Base-by-base conservation (phyloP, 1,284 basidiomycete genomes). In the Laetiporus sulphureus region DNA sequence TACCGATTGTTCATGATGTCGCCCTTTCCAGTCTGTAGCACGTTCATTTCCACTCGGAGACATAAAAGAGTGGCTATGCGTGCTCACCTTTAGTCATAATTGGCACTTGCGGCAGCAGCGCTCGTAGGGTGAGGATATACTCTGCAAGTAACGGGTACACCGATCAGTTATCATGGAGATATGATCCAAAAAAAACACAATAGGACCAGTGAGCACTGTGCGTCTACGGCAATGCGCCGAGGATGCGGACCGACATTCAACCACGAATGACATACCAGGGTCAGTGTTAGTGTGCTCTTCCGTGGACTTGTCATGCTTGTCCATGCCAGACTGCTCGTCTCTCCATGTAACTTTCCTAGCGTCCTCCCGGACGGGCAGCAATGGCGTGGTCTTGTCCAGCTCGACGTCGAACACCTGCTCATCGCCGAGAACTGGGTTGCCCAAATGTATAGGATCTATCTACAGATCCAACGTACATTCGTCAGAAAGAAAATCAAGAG, bases 321-420 rank as follows among this genome's bases (percentile, higher is more conserved):
- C 38, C n/a, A 31, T 36, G 23, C 32, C 19, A 12, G 23, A 21
- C 10, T 36, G 22, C n/a, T 37, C 47, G 16, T 48, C 49, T 12
- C 60, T 49, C 55, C 59, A 62, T 6, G 47, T 45, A 13, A 53
- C 31, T 19, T 42, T 41, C 16, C 36, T 37, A 15, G 35, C 19
- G 24, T 52, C 51, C 32, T 54, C 53, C 30, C 52, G 54, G 20
- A 61, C 55, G 2, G 77, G 69, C 22, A 72, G 64, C 5, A 86
- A 58, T 22, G 71, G 59, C 0, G 76, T 83, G 42, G 68, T 66
- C 36, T 75, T 75, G 52, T 86, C 78, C 11, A 88, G 69, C 49
- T 85, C 83, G 16, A 85, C 62, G 52, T 88, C 84, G 29, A 83
- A 61, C 13, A 86, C 65, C 52, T 88, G 83, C 50, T 85, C 79